Evolutionary conservation across 2,329 filamentous ascomycete species (phyloP).

Genomic region (Tolypocladium cylindrosporum): DNA sequence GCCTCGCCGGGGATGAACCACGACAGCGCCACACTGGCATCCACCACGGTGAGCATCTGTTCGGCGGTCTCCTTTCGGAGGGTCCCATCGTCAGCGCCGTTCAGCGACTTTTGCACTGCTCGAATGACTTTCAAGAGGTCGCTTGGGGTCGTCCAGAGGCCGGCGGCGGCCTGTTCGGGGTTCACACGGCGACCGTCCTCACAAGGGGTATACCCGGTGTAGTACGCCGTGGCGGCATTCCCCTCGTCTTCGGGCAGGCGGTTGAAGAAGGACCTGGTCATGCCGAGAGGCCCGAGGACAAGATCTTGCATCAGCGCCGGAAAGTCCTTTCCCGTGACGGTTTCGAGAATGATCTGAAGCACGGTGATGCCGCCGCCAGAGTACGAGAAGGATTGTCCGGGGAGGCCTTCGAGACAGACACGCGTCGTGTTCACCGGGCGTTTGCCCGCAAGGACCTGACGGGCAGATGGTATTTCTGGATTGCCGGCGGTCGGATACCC

Average conservation of each 20-base stretch:
- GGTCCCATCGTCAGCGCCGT: conserved; percentile 3
- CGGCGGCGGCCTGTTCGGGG: conserved; percentile 7
- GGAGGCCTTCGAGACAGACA: background rate
- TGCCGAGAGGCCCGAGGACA: background rate
- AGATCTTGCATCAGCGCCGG: background rate
- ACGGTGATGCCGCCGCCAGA: background rate
- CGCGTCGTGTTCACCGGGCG: background rate
- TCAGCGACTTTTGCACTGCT: conserved; percentile 10
- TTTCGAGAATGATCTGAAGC: background rate
- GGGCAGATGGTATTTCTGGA: background rate
- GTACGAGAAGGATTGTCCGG: background rate
- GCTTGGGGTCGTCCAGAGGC: conserved; percentile 12
- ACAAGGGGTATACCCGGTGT: background rate
- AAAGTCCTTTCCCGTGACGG: background rate
- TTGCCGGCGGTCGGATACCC: background rate
- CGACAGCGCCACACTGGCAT: conserved; percentile 5
- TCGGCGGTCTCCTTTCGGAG: conserved; percentile 5
- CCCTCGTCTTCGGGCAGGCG: background rate
- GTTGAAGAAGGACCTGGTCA: background rate
- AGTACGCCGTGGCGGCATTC: background rate
- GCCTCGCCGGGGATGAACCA: conserved; percentile 7
- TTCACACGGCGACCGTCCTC: conserved; percentile 2
- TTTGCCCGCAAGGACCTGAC: background rate
- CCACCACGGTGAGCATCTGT: conserved; percentile 9
- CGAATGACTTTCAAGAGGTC: conserved; percentile 10